Evolutionary conservation across 805 yeast genomes (phyloP), one percentile per base, ranked within the genome.

Genomic region (Teunomyces panamensis): DNA sequence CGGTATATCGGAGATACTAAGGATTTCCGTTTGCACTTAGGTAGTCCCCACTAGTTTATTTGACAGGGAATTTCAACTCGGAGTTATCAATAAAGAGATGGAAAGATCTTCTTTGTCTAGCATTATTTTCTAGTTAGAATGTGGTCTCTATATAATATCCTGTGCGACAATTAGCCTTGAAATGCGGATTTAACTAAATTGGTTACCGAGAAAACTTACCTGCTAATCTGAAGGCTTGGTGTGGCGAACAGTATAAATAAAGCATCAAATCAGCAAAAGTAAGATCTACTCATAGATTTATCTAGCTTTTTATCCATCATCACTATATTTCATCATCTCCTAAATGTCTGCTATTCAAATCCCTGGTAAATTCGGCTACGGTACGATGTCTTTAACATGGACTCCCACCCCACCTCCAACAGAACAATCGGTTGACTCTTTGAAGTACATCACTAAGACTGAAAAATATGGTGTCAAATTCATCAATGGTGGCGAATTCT

Each of bases 361-460:
- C 17, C 49, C 56, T 10, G 72, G 71, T 30, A 56, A 56, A 30
- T 68, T 70, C 47, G 96, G 96, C 39, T 81, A 78, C 55, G 96
- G 97, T 39, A 75, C 89, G 52, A 88, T 90, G 96, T 79, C 85
- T 47, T 73, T 87, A 62, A 87, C 96, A 1, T 81, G 87, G 88
- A 74, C 76, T 34, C 78, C 84, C 0, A 62, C 57, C 0, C 89
- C 88, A 30, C 64, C 77, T 30, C 76, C 85, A 6, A 63, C 74
- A 44, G 81, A 76, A 14, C 69, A 73, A 45, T 82, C 87, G 2
- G 71, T 81, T 49, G 78, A 68, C 9, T 67, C 79, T 2, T 69
- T 89, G 61, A 74, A 79, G 48, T 53, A 54, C 42, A 62, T 61
- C 24, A 59, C 61, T 30, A 67, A 71, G 30, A 84, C 85, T 26